Conservation (phyloP, 169 alveolate genomes). For the Eimeria falciformis region DNA sequence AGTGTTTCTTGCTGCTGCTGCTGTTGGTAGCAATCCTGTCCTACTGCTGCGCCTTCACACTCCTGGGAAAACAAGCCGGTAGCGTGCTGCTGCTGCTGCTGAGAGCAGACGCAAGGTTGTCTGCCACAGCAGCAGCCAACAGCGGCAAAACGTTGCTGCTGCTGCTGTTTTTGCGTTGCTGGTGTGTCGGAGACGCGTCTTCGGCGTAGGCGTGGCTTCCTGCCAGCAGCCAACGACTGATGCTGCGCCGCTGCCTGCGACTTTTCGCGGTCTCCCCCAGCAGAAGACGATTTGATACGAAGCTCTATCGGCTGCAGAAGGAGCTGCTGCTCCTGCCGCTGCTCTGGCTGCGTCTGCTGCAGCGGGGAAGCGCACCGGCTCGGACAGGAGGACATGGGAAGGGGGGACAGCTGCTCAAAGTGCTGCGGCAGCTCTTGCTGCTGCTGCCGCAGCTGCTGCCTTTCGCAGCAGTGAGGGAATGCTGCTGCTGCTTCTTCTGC, state of each 20-base stretch:
- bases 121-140: conserved; percentile 52
- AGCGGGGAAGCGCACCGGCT: conserved; percentile 52
- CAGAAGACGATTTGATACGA: neutral
- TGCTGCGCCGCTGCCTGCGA: conserved; percentile 13
- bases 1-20: conserved; percentile 52
- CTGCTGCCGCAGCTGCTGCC: conserved; percentile 62
- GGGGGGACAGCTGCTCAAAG: conserved; percentile 31
- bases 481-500: conserved; percentile 24
- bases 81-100: conserved; percentile 42
- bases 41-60: neutral
- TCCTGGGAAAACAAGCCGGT: conserved; percentile 14
- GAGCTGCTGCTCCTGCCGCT: conserved; percentile 26
- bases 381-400: conserved; percentile 43
- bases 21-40: conserved; percentile 47
- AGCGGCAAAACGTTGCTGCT: conserved; percentile 22
- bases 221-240: neutral
- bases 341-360: conserved; percentile 37
- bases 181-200: conserved; percentile 1
- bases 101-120: conserved; percentile 38
- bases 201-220: conserved; percentile 15
- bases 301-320: conserved; percentile 36
- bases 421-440: neutral
- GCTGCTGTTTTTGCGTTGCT: conserved; percentile 11
- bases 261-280: neutral
- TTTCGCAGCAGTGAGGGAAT: neutral